Percentiles rank a stretch among this genome's conserved stretches.
phyloP scores from a whole-genome alignment of 2,329 filamentous ascomycete genomes.

The Paramyrothecium roridum region DNA sequence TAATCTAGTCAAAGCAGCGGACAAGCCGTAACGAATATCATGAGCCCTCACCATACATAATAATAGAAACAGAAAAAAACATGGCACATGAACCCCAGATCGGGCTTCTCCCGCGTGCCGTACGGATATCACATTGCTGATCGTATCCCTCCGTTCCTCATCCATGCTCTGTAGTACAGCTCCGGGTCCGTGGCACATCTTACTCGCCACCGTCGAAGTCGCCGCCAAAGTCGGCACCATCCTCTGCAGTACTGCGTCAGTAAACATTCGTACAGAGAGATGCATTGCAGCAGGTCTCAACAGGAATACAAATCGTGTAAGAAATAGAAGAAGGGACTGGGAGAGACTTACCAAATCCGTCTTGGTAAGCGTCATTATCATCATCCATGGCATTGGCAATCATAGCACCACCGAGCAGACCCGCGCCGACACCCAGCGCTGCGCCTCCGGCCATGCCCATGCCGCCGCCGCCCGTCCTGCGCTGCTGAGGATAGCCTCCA shows the following conservation, averaged over 20 bases:
- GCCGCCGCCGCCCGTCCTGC: constrained; percentile 31
- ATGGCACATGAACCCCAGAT: no score
- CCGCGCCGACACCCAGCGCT: constrained; percentile 76
- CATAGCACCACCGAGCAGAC: constrained; percentile 74
- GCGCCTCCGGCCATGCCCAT: constrained; percentile 70
- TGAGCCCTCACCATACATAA: no score
- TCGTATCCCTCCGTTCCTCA: no score
- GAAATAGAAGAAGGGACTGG: neutral
- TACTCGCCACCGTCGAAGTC: constrained; percentile 24
- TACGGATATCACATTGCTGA: no score
- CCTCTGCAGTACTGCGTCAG: constrained; percentile 18
- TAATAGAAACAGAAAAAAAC: no score
- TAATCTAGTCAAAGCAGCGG: no score
- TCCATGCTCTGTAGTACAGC: no score
- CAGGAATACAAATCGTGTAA: no score
- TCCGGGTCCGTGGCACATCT: neutral
- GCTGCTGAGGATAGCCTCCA: constrained; percentile 14
- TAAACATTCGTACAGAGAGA: neutral
- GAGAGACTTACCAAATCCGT: constrained; percentile 35
- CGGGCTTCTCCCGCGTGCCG: no score
- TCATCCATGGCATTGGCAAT: constrained; percentile 66
- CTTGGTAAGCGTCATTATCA: constrained; percentile 52
- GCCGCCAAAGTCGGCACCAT: constrained; percentile 25
- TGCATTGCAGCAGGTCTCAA: no score
- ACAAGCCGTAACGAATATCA: no score